A percentile compares a stretch with the other conserved stretches of the same genome.
phyloP scores from a whole-genome alignment of 2,329 filamentous ascomycete genomes.

The Lecanosticta acicola region DNA sequence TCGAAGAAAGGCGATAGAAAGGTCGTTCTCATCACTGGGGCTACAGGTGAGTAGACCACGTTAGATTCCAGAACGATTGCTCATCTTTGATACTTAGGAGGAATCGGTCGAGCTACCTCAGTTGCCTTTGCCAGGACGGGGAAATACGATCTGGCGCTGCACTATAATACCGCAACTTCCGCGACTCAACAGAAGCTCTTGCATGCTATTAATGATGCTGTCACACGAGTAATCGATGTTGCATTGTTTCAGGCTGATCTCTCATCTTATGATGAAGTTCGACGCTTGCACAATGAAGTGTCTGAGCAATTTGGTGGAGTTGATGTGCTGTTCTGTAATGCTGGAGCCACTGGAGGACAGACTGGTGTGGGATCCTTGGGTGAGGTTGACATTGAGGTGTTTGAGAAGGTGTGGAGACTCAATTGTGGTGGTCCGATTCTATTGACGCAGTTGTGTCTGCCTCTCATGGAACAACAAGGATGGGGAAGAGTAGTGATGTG shows the following conservation, averaged over 20 bases:
- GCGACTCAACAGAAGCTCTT: constrained; percentile 30
- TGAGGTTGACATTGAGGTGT: constrained; percentile 33
- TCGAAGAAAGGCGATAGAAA: constrained; percentile 11
- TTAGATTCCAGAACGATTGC: neutral
- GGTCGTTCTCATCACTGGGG: constrained; percentile 39
- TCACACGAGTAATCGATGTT: constrained; percentile 38
- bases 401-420: constrained; percentile 36
- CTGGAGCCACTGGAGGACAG: constrained; percentile 28
- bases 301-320: constrained; percentile 31
- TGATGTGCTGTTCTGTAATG: constrained; percentile 41
- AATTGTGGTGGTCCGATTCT: constrained; percentile 36
- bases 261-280: constrained; percentile 23
- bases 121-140: constrained; percentile 37
- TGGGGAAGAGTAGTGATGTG: constrained; percentile 38
- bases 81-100: constrained; percentile 11
- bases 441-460: constrained; percentile 37
- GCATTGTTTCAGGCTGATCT: constrained; percentile 27
- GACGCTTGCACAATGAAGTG: constrained; percentile 33
- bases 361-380: constrained; percentile 26
- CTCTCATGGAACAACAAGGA: constrained; percentile 33
- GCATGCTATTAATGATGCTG: constrained; percentile 26
- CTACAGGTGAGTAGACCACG: constrained; percentile 30
- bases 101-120: constrained; percentile 42
- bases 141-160: constrained; percentile 39
- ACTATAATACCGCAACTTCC: constrained; percentile 38